phyloP scores from a whole-genome alignment of 1,284 basidiomycete genomes.

The Trichosporon coremiiforme region DNA sequence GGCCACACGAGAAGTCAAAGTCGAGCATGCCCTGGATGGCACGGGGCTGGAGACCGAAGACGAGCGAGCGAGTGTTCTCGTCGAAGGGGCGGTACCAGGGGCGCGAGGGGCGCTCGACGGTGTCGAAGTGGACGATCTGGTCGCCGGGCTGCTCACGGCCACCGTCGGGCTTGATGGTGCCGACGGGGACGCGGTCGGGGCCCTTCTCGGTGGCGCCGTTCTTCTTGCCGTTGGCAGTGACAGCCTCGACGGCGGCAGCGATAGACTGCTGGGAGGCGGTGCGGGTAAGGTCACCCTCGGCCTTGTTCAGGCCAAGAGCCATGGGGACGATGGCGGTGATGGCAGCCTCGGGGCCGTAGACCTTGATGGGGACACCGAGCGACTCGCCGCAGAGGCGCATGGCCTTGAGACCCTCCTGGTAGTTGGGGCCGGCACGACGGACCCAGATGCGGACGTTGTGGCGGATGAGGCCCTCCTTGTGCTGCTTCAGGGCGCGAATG shows the following conservation, averaged over 20 bases:
- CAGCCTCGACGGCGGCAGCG: conserved; percentile 46
- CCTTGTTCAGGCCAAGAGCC: conserved; percentile 75
- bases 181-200: conserved; percentile 59
- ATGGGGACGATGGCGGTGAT: conserved; percentile 99
- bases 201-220: conserved; percentile 29
- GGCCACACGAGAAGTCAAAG: conserved; percentile 98
- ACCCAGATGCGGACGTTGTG: conserved; percentile 93
- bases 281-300: conserved; percentile 58
- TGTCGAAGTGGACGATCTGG: conserved; percentile 80
- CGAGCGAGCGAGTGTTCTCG: conserved; percentile 86
- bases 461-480: conserved; percentile 78
- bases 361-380: conserved; percentile 93
- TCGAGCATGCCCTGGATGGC: conserved; percentile 99
- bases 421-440: conserved; percentile 98
- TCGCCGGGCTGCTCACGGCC: conserved; percentile 67
- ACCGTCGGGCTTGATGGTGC: conserved; percentile 76
- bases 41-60: conserved; percentile 97
- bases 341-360: conserved; percentile 97
- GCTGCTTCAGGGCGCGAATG: conserved; percentile 94
- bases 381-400: conserved; percentile 98
- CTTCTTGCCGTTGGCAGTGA: conserved; percentile 38
- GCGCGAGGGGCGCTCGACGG: conserved; percentile 60
- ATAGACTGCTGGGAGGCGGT: conserved; percentile 42
- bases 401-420: conserved; percentile 98
- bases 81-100: conserved; percentile 90